Evolutionary conservation across 257 asterid species (phyloP).

Genomic region (Solanum okadae): DNA sequence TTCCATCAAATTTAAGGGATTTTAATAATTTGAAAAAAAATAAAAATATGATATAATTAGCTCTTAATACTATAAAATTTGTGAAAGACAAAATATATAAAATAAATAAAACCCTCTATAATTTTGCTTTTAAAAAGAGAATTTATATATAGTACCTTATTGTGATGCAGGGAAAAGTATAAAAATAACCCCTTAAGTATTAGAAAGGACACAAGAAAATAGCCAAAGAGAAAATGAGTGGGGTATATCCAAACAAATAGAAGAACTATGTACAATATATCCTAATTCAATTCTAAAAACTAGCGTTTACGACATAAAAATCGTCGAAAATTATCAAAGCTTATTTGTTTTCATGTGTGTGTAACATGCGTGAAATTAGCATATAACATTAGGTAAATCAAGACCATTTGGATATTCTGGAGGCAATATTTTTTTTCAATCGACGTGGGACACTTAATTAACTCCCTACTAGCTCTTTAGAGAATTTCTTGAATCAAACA

Average conservation of each 20-base stretch:
- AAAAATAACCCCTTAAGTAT: slow-evolving; percentile 16
- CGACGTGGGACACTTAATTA: too few species aligned
- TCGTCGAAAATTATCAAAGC: neutral
- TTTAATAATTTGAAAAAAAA: too few species aligned
- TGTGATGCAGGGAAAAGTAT: neutral
- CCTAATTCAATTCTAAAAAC: neutral
- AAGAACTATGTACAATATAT: neutral
- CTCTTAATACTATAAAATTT: too few species aligned
- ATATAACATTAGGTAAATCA: neutral
- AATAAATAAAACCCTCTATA: neutral
- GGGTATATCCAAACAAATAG: slow-evolving; percentile 27
- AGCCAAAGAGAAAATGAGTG: slow-evolving; percentile 1
- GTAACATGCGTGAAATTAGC: too few species aligned
- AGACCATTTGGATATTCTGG: neutral
- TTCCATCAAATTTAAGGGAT: too few species aligned
- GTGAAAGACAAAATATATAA: neutral
- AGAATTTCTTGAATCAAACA: neutral
- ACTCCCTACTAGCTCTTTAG: neutral
- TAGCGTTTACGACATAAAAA: too few species aligned
- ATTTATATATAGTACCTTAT: neutral
- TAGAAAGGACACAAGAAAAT: slow-evolving; percentile 23
- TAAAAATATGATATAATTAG: too few species aligned
- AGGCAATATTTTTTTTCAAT: neutral
- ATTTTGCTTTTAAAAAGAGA: neutral
- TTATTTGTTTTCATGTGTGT: neutral